Evolutionary conservation across 202 grass and related monocot genomes (phyloP).

Genomic region (Miscanthus sacchariflorus): DNA sequence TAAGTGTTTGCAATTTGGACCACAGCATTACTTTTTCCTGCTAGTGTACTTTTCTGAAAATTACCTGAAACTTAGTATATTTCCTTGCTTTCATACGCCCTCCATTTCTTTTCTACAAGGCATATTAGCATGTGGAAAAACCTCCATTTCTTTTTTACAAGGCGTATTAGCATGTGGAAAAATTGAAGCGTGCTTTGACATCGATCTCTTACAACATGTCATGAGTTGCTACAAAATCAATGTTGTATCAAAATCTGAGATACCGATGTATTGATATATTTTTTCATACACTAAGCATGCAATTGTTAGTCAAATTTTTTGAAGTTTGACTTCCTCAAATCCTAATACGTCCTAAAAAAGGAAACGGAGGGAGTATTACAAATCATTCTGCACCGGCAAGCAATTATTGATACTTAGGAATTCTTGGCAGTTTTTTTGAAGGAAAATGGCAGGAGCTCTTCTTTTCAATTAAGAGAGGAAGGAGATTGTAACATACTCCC

Average conservation of each 20-base stretch:
- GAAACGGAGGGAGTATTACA: background rate
- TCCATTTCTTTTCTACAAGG: background rate
- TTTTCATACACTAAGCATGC: background rate
- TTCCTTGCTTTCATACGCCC: background rate
- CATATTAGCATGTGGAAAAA: background rate
- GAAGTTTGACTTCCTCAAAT: background rate
- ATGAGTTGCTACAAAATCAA: background rate
- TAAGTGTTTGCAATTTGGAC: constrained; percentile 44
- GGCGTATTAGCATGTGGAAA: background rate
- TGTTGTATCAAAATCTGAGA: background rate
- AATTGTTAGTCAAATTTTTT: background rate
- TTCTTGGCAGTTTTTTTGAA: background rate
- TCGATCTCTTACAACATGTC: background rate
- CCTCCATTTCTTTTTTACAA: background rate
- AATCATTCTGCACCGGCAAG: background rate
- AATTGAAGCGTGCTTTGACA: background rate
- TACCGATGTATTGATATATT: background rate
- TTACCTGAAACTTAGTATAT: background rate
- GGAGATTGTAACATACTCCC: background rate
- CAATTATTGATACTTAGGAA: background rate
- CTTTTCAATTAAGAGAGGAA: background rate
- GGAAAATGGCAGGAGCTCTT: background rate
- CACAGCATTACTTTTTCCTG: constrained; percentile 22
- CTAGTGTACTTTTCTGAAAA: constrained; percentile 10
- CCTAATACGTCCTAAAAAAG: background rate